Evolutionary conservation across 495 filamentous ascomycete species (phyloP).

Genomic region (Xylaria sp.): DNA sequence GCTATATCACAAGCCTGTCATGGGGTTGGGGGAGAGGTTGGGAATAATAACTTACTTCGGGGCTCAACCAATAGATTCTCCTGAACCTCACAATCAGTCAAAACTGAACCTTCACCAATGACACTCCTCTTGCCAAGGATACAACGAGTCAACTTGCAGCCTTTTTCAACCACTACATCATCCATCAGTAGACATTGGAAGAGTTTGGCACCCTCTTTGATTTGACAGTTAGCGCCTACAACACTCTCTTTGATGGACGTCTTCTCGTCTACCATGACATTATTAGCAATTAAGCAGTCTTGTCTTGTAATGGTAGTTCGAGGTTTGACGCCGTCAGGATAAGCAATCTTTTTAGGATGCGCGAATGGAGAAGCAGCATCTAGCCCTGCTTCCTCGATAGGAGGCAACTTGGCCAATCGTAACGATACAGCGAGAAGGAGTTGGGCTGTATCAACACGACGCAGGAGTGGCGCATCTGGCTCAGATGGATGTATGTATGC

Average conservation of each 20-base stretch:
- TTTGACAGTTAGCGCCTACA: conserved; percentile 84
- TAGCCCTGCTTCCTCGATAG: conserved; percentile 68
- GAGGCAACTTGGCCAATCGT: conserved; percentile 77
- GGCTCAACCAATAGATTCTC: conserved; percentile 83
- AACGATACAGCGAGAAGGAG: conserved; percentile 82
- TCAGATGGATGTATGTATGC: conserved; percentile 72
- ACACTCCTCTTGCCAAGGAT: conserved; percentile 77
- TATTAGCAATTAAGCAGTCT: conserved; percentile 82
- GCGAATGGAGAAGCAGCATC: conserved; percentile 70
- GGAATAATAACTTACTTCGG: conserved; percentile 63
- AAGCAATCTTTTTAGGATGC: conserved; percentile 78
- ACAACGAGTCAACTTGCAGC: conserved; percentile 79
- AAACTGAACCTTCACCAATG: conserved; percentile 74
- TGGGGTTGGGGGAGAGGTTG: background rate
- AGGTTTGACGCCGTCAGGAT: conserved; percentile 76
- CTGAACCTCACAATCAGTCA: conserved; percentile 91
- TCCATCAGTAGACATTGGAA: conserved; percentile 90
- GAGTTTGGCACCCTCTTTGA: conserved; percentile 79
- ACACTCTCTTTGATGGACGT: conserved; percentile 87
- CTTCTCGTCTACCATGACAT: conserved; percentile 83
- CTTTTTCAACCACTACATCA: conserved; percentile 78
- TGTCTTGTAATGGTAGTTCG: conserved; percentile 75
- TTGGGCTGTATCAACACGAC: conserved; percentile 85
- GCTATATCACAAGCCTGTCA: background rate
- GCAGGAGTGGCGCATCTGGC: conserved; percentile 64